A percentile compares a stretch with the other conserved stretches of the same genome.
phyloP scores from a whole-genome alignment of 1,284 basidiomycete genomes.

The Naganishia albida region DNA sequence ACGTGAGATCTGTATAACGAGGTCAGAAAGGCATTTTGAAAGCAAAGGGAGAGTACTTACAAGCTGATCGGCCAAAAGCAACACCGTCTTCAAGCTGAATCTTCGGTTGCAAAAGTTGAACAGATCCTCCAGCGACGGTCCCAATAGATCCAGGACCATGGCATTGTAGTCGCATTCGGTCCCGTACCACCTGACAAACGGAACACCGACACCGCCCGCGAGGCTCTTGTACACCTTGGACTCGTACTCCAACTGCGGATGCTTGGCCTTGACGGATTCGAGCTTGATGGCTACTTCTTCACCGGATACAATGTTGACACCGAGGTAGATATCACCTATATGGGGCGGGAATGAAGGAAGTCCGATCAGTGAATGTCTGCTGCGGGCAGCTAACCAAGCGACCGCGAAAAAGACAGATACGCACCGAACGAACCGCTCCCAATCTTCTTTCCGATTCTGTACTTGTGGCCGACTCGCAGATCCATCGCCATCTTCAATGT shows the following conservation, averaged over 20 bases:
- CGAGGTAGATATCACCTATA: slow-evolving; percentile 96
- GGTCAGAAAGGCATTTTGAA: slow-evolving; percentile 23
- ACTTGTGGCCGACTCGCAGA: slow-evolving; percentile 96
- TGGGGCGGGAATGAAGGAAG: background rate
- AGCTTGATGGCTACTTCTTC: slow-evolving; percentile 99
- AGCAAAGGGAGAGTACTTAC: slow-evolving; percentile 57
- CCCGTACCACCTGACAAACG: slow-evolving; percentile 97
- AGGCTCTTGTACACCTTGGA: slow-evolving; percentile 96
- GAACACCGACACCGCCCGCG: slow-evolving; percentile 96
- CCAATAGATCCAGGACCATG: slow-evolving; percentile 98
- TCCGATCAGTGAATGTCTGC: background rate
- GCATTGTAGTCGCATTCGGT: slow-evolving; percentile 99
- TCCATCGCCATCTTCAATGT: slow-evolving; percentile 63
- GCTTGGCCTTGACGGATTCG: slow-evolving; percentile 99
- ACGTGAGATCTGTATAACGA: slow-evolving; percentile 76
- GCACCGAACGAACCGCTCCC: slow-evolving; percentile 96
- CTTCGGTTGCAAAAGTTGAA: slow-evolving; percentile 99
- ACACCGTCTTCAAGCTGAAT: slow-evolving; percentile 94
- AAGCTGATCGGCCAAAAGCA: slow-evolving; percentile 94
- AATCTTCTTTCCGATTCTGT: slow-evolving; percentile 99
- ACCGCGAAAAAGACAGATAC: slow-evolving; percentile 44
- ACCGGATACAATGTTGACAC: slow-evolving; percentile 99
- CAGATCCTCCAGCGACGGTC: slow-evolving; percentile 94
- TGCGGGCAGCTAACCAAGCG: background rate
- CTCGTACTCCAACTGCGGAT: slow-evolving; percentile 99